These are phyloP conservation scores for Penicillium sp. DNA, from an alignment of 2,329 filamentous ascomycete genomes.

Conservation along the genomic window DNA sequence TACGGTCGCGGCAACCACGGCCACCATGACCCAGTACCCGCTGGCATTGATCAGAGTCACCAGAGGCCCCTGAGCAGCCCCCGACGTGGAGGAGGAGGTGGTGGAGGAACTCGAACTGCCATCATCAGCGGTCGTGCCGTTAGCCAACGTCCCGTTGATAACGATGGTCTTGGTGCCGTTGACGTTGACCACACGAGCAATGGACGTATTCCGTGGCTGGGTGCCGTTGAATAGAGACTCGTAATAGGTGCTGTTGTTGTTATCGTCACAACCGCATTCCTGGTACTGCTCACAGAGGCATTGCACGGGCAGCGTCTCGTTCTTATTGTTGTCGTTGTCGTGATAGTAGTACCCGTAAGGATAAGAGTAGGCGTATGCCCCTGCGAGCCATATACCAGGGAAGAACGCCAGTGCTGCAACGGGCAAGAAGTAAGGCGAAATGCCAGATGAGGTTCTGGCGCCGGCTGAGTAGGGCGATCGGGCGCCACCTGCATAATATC, in stretches of 20 bases:
- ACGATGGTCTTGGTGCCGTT: constrained; percentile 54
- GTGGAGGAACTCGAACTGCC: constrained; percentile 17
- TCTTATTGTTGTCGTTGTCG: constrained; percentile 52
- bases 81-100: constrained; percentile 20
- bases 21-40: constrained; percentile 52
- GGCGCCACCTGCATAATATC: constrained; percentile 63
- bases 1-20: constrained; percentile 43
- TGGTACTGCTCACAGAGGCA: constrained; percentile 63
- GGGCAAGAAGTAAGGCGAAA: constrained; percentile 57
- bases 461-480: constrained; percentile 58
- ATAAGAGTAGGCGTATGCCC: constrained; percentile 63
- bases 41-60: constrained; percentile 39
- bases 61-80: constrained; percentile 25
- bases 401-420: constrained; percentile 55
- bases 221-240: constrained; percentile 51
- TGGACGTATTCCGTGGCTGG: constrained; percentile 46
- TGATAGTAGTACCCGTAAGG: constrained; percentile 55
- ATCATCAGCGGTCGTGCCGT: constrained; percentile 51
- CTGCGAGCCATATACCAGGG: constrained; percentile 62
- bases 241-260: constrained; percentile 52
- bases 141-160: constrained; percentile 56
- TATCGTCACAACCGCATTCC: constrained; percentile 64
- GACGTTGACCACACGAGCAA: constrained; percentile 46
- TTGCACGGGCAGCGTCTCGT: constrained; percentile 59
- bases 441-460: constrained; percentile 52